Evolutionary conservation across 345 rosid genomes (phyloP).

Genomic region (Salix purpurea): DNA sequence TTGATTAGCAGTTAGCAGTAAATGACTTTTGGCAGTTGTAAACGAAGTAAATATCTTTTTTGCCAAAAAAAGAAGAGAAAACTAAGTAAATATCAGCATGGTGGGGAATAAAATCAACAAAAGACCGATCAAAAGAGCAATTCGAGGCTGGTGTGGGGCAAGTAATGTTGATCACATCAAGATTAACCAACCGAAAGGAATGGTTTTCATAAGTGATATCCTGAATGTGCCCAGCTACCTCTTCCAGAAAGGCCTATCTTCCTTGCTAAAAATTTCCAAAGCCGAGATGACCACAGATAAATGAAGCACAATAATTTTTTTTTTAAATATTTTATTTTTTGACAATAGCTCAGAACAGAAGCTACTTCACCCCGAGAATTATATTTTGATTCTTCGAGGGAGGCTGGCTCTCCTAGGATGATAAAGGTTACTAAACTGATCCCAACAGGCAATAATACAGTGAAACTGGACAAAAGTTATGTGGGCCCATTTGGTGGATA

Average conservation of each 20-base stretch:
- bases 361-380: too few species aligned
- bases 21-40: slow-evolving; percentile 13
- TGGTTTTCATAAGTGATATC: slow-evolving; percentile 15
- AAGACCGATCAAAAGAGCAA: slow-evolving; percentile 27
- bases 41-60: not conserved
- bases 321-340: too few species aligned
- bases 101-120: slow-evolving; percentile 17
- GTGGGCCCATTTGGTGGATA: too few species aligned
- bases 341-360: too few species aligned
- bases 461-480: too few species aligned
- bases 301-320: too few species aligned
- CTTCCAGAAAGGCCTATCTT: slow-evolving; percentile 10
- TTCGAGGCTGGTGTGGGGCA: slow-evolving; percentile 22
- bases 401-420: too few species aligned
- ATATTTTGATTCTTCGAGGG: too few species aligned
- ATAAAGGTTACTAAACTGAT: not conserved
- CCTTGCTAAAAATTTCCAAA: not conserved
- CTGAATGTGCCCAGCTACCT: slow-evolving; percentile 5
- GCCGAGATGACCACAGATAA: slow-evolving; percentile 27
- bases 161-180: not conserved
- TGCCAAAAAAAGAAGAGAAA: too few species aligned
- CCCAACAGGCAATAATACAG: not conserved
- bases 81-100: slow-evolving; percentile 23
- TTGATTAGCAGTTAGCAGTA: slow-evolving; percentile 4
- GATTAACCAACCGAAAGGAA: slow-evolving; percentile 20